Percentiles rank a stretch among this genome's conserved stretches.
Conservation (phyloP, 1,284 basidiomycete species). For the Papiliotrema terrestris region DNA sequence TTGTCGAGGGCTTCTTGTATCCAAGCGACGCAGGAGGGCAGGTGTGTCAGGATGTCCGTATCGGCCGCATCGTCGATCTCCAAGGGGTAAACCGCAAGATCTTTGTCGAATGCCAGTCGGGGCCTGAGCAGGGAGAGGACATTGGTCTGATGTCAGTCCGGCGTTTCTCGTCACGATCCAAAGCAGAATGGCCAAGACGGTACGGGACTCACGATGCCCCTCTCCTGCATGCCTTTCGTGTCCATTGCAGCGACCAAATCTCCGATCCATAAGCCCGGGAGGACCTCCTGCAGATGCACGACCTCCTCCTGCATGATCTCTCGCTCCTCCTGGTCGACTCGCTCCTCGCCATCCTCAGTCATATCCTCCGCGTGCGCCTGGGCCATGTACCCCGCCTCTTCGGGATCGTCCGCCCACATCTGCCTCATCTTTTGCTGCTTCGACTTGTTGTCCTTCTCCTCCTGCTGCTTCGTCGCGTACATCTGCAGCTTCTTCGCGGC, state of each 20-base stretch:
- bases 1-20: conserved; percentile 64
- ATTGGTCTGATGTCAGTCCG: conserved; percentile 28
- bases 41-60: conserved; percentile 67
- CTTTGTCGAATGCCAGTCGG: conserved; percentile 26
- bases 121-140: conserved; percentile 44
- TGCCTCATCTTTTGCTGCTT: background rate
- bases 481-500: conserved; percentile 33
- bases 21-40: conserved; percentile 72
- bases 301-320: conserved; percentile 16
- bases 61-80: conserved; percentile 48
- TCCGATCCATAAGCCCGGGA: conserved; percentile 48
- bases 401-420: conserved; percentile 29
- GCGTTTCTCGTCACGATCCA: background rate
- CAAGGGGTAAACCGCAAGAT: conserved; percentile 36
- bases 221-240: conserved; percentile 29
- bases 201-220: conserved; percentile 38
- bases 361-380: conserved; percentile 12
- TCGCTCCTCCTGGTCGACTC: background rate
- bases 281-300: conserved; percentile 43
- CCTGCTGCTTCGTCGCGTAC: conserved; percentile 6
- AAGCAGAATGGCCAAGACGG: background rate
- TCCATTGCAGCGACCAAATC: conserved; percentile 48
- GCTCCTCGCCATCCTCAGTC: conserved; percentile 16
- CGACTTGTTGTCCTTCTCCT: too few species aligned
- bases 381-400: conserved; percentile 26